A percentile compares a stretch with the other conserved stretches of the same genome.
These are phyloP conservation scores for Henckelia pumila DNA, from an alignment of 257 asterid genomes.

Conservation along the genomic window DNA sequence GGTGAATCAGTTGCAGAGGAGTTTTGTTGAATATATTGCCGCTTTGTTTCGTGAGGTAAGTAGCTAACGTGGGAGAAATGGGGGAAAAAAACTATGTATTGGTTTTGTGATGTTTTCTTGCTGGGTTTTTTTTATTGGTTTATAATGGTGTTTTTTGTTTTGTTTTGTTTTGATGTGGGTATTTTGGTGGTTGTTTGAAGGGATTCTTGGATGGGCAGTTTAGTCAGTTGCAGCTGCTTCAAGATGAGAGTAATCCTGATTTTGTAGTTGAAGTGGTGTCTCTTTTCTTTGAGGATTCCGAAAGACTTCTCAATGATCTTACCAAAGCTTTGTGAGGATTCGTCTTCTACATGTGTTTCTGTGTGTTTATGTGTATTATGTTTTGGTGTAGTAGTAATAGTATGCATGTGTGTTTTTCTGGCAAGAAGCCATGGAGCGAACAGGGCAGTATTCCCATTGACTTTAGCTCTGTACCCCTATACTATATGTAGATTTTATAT, in stretches of 20 bases:
- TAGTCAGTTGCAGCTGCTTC: constrained; percentile 72
- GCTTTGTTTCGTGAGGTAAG: constrained; percentile 65
- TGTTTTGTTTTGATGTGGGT: neutral
- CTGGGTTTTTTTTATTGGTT: neutral
- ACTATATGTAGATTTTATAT: no score
- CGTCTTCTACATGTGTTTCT: constrained; percentile 13
- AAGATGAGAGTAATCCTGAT: constrained; percentile 86
- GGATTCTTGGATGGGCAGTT: constrained; percentile 81
- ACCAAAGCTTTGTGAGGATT: constrained; percentile 54
- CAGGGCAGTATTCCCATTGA: neutral
- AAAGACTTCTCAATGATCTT: constrained; percentile 73
- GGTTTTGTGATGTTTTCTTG: neutral
- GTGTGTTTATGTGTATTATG: neutral
- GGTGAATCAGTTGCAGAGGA: constrained; percentile 63
- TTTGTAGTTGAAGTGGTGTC: constrained; percentile 78
- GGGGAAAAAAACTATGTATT: neutral
- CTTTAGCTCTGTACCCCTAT: neutral
- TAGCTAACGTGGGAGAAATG: neutral
- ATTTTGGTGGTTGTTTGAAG: constrained; percentile 32
- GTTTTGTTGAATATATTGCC: constrained; percentile 48
- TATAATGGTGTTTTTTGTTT: neutral
- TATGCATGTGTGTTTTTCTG: neutral
- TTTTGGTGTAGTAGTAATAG: neutral
- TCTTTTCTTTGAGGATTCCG: constrained; percentile 83
- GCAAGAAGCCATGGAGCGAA: neutral